Evolutionary conservation across 257 asterid genomes (phyloP).

Genomic region (Capsicum pubescens): DNA sequence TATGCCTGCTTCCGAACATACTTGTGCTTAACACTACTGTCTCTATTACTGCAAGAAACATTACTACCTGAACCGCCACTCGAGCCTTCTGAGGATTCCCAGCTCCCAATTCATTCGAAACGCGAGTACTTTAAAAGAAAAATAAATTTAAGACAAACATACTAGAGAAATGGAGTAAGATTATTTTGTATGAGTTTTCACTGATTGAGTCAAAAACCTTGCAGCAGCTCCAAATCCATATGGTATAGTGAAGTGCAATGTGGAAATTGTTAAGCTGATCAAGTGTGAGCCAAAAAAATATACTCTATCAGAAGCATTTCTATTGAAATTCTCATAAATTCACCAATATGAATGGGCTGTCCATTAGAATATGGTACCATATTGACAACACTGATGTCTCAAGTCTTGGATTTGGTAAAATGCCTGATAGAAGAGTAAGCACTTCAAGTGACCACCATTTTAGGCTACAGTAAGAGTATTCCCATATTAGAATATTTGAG

Average conservation of each 20-base stretch:
- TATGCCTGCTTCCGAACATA: conserved; percentile 41
- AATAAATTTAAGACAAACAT: neutral
- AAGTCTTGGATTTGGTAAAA: conserved; percentile 67
- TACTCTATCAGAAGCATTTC: neutral
- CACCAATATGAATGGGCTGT: neutral
- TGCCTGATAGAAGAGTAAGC: conserved; percentile 59
- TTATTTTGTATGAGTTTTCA: neutral
- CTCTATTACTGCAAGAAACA: conserved; percentile 47
- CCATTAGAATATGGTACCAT: conserved; percentile 45
- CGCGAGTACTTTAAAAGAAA: conserved; percentile 50
- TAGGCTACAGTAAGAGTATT: conserved; percentile 43
- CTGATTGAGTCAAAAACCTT: conserved; percentile 47
- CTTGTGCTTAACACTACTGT: conserved; percentile 29
- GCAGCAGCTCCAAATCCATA: conserved; percentile 66
- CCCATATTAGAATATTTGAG: neutral
- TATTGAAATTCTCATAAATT: neutral
- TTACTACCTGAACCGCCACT: conserved; percentile 41
- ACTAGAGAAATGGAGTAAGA: neutral
- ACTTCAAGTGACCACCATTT: conserved; percentile 79
- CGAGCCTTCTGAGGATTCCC: conserved; percentile 57
- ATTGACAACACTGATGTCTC: conserved; percentile 69
- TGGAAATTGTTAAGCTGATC: conserved; percentile 53
- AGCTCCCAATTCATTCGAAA: conserved; percentile 72
- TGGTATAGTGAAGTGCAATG: conserved; percentile 60
- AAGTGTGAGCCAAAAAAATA: no score